These are phyloP conservation scores for Sarocladiaceae sp. DNA, from an alignment of 2,329 filamentous ascomycete genomes.

Conservation along the genomic window DNA sequence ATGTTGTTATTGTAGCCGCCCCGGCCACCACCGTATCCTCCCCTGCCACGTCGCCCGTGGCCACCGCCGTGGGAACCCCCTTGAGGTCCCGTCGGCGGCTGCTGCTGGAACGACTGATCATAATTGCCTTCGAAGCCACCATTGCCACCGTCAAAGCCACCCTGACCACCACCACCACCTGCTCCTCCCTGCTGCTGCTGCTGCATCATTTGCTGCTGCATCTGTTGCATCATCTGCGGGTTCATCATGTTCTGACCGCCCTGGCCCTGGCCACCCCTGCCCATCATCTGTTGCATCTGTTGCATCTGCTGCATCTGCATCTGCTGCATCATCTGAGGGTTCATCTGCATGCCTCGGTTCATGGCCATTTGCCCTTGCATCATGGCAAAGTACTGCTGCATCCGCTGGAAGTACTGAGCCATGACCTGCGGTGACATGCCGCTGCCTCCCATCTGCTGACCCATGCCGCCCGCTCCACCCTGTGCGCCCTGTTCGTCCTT, in stretches of 20 bases:
- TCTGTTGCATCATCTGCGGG: slow-evolving; percentile 54
- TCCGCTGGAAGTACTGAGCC: slow-evolving; percentile 96
- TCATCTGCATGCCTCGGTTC: slow-evolving; percentile 59
- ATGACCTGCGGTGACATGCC: slow-evolving; percentile 95
- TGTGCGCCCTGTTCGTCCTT: slow-evolving; percentile 36
- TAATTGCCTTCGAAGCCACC: slow-evolving; percentile 17
- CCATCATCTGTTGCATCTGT: slow-evolving; percentile 23
- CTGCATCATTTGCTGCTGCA: slow-evolving; percentile 40
- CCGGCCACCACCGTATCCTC: slow-evolving; percentile 26
- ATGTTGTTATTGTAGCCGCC: slow-evolving; percentile 25
- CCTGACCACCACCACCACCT: slow-evolving; percentile 18
- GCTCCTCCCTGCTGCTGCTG: slow-evolving; percentile 23
- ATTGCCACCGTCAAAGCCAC: slow-evolving; percentile 12
- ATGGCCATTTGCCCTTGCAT: slow-evolving; percentile 93
- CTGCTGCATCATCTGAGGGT: slow-evolving; percentile 53
- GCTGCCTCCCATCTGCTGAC: slow-evolving; percentile 38
- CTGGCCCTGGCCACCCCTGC: slow-evolving; percentile 1
- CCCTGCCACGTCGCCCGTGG: slow-evolving; percentile 20
- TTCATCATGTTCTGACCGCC: slow-evolving; percentile 24
- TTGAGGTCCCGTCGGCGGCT: slow-evolving; percentile 29
- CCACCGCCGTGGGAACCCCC: slow-evolving; percentile 25
- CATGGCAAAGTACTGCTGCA: slow-evolving; percentile 95
- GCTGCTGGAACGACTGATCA: slow-evolving; percentile 42
- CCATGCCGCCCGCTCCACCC: slow-evolving; percentile 24
- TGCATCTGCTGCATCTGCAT: slow-evolving; percentile 42